Conservation (phyloP, 768 basidiomycete species). For the Russula abietina region DNA sequence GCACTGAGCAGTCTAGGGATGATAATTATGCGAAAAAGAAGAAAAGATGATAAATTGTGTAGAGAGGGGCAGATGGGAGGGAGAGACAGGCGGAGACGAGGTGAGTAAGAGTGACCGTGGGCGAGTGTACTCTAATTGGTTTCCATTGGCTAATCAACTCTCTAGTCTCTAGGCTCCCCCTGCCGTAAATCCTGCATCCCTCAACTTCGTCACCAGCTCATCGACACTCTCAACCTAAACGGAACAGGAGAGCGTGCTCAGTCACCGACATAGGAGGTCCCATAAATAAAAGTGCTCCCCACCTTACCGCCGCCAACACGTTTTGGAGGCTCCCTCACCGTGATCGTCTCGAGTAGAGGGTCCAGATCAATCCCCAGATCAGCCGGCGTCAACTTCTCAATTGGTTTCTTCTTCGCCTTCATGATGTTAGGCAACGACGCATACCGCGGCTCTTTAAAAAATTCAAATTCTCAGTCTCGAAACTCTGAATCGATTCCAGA, state of each 20-base stretch:
- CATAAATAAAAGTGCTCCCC: conserved; percentile 15
- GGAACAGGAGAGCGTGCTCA: neutral
- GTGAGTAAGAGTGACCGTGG: neutral
- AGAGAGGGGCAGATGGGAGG: neutral
- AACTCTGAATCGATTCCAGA: neutral
- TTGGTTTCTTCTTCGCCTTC: conserved; percentile 99
- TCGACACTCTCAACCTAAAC: conserved; percentile 74
- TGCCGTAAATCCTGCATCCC: conserved; percentile 58
- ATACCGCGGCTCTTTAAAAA: conserved; percentile 71
- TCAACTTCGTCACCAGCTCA: conserved; percentile 82
- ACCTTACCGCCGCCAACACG: conserved; percentile 91
- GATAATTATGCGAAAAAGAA: no score
- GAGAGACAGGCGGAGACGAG: neutral
- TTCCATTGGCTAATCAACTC: neutral
- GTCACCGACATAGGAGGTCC: neutral
- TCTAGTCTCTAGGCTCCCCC: neutral
- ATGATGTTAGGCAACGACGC: conserved; percentile 97
- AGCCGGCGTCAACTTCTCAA: conserved; percentile 72
- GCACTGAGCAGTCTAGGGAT: neutral
- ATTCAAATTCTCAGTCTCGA: neutral
- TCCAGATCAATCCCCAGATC: conserved; percentile 82
- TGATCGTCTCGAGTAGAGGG: conserved; percentile 78
- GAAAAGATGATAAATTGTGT: neutral
- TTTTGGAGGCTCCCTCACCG: conserved; percentile 83
- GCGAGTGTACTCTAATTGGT: neutral